phyloP scores from a whole-genome alignment of 2,329 filamentous ascomycete genomes.

The Diaporthe vexans region DNA sequence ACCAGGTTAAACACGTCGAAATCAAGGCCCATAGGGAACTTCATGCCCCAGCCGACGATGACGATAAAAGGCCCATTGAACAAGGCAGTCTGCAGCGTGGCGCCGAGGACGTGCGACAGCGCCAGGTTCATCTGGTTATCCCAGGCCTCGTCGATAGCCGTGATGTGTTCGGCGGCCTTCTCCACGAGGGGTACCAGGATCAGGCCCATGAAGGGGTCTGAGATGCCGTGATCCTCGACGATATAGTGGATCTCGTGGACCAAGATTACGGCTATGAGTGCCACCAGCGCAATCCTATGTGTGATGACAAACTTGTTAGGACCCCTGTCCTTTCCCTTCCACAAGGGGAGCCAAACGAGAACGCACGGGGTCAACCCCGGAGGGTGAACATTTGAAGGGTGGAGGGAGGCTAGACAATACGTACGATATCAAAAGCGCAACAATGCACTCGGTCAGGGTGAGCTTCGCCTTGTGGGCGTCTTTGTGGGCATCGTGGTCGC shows the following conservation, averaged over 20 bases:
- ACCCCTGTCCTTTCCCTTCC: no score
- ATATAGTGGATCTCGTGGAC: conserved; percentile 70
- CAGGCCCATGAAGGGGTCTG: conserved; percentile 66
- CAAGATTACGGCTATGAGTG: conserved; percentile 66
- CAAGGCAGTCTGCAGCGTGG: conserved; percentile 90
- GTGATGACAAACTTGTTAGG: not conserved
- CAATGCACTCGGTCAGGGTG: conserved; percentile 70
- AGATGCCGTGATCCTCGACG: conserved; percentile 40
- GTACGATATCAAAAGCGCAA: conserved; percentile 65
- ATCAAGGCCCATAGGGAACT: conserved; percentile 80
- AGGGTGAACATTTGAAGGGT: no score
- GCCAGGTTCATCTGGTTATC: conserved; percentile 89
- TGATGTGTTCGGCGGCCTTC: conserved; percentile 88
- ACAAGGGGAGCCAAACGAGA: no score
- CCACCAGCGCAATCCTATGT: conserved; percentile 31
- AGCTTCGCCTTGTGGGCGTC: conserved; percentile 67
- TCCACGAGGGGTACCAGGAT: conserved; percentile 87
- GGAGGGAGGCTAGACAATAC: not conserved
- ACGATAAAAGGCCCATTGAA: conserved; percentile 89
- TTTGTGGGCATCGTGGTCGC: conserved; percentile 60
- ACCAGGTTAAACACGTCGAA: conserved; percentile 91
- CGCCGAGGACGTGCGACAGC: conserved; percentile 86
- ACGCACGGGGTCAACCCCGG: no score
- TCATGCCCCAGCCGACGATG: conserved; percentile 85
- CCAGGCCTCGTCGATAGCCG: conserved; percentile 87